phyloP scores from a whole-genome alignment of 2,329 filamentous ascomycete species.

The Apiospora koreana region DNA sequence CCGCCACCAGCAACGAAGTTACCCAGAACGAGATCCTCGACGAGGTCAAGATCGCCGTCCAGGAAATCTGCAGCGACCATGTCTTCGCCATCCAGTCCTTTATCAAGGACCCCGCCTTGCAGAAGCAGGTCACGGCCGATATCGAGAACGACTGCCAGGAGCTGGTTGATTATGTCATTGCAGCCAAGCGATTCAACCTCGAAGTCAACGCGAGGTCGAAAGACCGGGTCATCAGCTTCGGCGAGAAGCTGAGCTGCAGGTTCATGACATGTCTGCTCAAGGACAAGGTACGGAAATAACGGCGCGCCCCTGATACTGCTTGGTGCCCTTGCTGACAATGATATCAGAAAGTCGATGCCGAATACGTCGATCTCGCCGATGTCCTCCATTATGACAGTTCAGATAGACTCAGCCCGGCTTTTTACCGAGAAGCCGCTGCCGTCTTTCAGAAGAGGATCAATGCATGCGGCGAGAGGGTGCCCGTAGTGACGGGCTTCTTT shows the following conservation, averaged over 20 bases:
- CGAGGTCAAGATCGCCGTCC: constrained; percentile 73
- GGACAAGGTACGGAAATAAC: constrained; percentile 57
- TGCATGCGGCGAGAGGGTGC: constrained; percentile 67
- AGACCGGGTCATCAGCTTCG: constrained; percentile 89
- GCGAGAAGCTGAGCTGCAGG: constrained; percentile 91
- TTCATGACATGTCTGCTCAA: constrained; percentile 86
- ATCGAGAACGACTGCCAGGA: constrained; percentile 80
- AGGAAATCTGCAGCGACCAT: constrained; percentile 83
- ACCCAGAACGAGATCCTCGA: constrained; percentile 56
- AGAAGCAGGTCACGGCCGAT: constrained; percentile 59
- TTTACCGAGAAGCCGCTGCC: constrained; percentile 67
- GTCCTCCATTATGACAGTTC: constrained; percentile 68
- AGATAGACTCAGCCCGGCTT: constrained; percentile 63
- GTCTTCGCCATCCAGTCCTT: constrained; percentile 67
- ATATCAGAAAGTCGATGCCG: constrained; percentile 70
- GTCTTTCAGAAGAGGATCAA: constrained; percentile 64
- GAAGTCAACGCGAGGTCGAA: constrained; percentile 79
- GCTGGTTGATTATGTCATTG: constrained; percentile 72
- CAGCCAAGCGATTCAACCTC: constrained; percentile 65
- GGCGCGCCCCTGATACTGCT: constrained; percentile 16
- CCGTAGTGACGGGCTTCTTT: constrained; percentile 91
- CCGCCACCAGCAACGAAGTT: constrained; percentile 52
- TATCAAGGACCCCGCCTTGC: constrained; percentile 58
- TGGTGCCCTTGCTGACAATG: constrained; percentile 27
- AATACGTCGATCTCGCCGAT: constrained; percentile 89